Base-by-base conservation (phyloP, 2,329 filamentous ascomycete genomes). In the Verticillium klebahnii region DNA sequence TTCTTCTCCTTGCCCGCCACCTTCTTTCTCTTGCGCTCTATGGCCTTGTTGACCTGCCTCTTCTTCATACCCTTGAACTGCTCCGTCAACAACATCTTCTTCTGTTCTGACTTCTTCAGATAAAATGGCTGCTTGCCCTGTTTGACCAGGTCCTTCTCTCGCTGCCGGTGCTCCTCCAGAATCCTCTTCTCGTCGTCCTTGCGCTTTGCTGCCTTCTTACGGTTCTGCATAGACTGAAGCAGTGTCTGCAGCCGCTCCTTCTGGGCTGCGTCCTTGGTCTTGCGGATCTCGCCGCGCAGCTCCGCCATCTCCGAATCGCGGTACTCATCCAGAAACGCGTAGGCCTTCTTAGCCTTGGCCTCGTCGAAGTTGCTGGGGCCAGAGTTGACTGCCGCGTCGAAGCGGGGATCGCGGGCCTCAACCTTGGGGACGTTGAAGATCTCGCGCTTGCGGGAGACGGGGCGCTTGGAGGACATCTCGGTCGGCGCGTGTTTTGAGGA, bases 41-140 rank as follows among this genome's bases (percentile, higher is more conserved):
- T 91, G 15, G 89, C 87, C 78, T 88, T 90, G 65, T 96, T 90
- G 63, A 93, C 85, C 76, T 97, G 89, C 73, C 88, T 89, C 72
- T 90, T 89, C 76, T 91, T 95, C 89, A 98, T 90, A 63, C 85
- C 85, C 69, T 89, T 85, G 76, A 91, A 97, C 73, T 89, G 87
- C 69, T 95, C 89, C 71, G 91, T 81, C 65, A 97, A 79, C 61
- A 93, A 81, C 75, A 89, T 81, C 81, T 94, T 92, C 88, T 95
- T 96, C 81, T 95, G 86, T 78, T 97, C 94, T 71, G 88, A 87
- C 79, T 89, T 89, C 85, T 99, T 99, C 69, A 98, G 80, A 76
- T 92, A 98, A 78, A 93, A 99, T 0, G 95, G 94, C 73, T 85
- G 87, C 86, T 97, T 97, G 64, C 95, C 95, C 78, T 96, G 86